Evolutionary conservation across 2,329 filamentous ascomycete genomes (phyloP).

Genomic region (Leptodontidium sp.): DNA sequence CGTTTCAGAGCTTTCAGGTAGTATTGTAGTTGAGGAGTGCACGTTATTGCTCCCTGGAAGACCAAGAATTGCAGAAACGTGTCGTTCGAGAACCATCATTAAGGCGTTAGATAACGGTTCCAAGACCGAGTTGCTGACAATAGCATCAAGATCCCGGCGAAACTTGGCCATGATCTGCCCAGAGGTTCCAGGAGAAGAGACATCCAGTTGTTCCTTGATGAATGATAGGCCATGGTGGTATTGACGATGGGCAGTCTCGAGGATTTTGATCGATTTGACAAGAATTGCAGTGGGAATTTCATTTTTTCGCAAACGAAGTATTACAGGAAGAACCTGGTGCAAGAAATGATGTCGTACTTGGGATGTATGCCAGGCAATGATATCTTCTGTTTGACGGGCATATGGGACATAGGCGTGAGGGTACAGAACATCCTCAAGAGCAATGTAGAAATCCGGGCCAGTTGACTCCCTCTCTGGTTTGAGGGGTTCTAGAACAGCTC

Average conservation of each 20-base stretch:
- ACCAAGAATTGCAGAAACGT: slow-evolving; percentile 59
- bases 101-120: slow-evolving; percentile 62
- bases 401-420: slow-evolving; percentile 56
- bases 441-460: slow-evolving; percentile 55
- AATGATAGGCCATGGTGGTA: slow-evolving; percentile 63
- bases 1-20: slow-evolving; percentile 38
- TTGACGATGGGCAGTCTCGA: slow-evolving; percentile 66
- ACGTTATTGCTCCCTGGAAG: slow-evolving; percentile 32
- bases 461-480: slow-evolving; percentile 43
- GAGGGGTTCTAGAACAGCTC: slow-evolving; percentile 32
- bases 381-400: slow-evolving; percentile 61
- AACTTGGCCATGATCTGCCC: slow-evolving; percentile 59
- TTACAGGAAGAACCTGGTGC: slow-evolving; percentile 63
- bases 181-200: slow-evolving; percentile 46
- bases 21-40: not conserved
- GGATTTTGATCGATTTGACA: slow-evolving; percentile 60
- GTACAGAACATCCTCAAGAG: slow-evolving; percentile 62
- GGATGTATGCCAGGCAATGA: slow-evolving; percentile 67
- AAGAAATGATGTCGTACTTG: slow-evolving; percentile 69
- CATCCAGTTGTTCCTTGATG: slow-evolving; percentile 57
- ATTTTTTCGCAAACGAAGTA: slow-evolving; percentile 52
- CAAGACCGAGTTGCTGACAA: slow-evolving; percentile 70
- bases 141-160: slow-evolving; percentile 67
- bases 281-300: slow-evolving; percentile 55
- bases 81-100: slow-evolving; percentile 59